Base-by-base conservation (phyloP, 257 asterid genomes). In the Leptodermis oblonga region DNA sequence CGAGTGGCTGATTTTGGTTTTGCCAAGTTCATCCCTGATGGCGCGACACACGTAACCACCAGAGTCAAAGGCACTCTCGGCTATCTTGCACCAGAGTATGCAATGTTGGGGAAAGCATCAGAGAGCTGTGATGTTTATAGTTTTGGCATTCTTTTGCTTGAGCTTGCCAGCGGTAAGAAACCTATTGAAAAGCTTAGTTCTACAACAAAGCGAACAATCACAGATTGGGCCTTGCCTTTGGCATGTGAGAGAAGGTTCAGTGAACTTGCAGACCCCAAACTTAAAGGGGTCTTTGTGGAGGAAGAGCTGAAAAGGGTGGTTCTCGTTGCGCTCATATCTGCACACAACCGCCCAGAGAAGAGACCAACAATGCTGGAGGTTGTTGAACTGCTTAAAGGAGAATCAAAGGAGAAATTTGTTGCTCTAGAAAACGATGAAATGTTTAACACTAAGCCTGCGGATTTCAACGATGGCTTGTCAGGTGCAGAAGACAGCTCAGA, bases 61-160 rank as follows among this genome's bases (percentile, higher is more conserved):
- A 62, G 85, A 52, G 92, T 86, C 2, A 90, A 90, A 81, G 98
- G 98, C 31, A 88, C 97, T 48, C 96, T 92, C 4, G 98, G 98
- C 75, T 90, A 92, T 70, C 92, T 90, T 20, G 98, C 97, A 39
- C 96, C 97, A 5, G 97, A 92, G 79, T 86, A 92, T 48, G 96
- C 97, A 3, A 92, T 88, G 97, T 67, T 86, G 23, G 97, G 96
- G 23, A 86, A 90, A 73, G 98, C 98, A 60, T 82, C 96, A 4
- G 96, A 92, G 76, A 82, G 92, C 85, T 88, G 96, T 67, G 97
- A 92, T 46, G 93, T 92, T 15, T 92, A 85, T 83, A 90, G 98
- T 80, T 92, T 90, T 18, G 98, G 98, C 41, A 85, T 92, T 70
- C 98, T 92, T 69, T 67, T 92, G 80, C 97, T 92, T 6, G 97